Base-by-base conservation (phyloP, 129 eudicot species). In the Pulicaria dysenterica region DNA sequence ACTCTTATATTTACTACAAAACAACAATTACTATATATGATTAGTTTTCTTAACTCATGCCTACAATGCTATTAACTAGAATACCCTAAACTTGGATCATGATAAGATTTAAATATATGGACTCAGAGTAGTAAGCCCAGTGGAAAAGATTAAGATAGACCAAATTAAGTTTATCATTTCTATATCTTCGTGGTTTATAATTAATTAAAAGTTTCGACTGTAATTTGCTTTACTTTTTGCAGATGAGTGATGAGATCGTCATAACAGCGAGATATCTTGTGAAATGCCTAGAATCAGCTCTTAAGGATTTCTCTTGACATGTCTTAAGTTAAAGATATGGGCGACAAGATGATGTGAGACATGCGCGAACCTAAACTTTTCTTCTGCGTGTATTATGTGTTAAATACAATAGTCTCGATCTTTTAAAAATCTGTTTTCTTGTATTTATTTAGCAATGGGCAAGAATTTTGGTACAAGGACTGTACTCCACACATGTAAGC, bases 231-330 rank as follows among this genome's bases (percentile, higher is more conserved):
- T 6, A 36, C 14, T 54, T 13, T 40, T 34, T 75, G 79, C 66
- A 75, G 79, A 75, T 75, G 79, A 44, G 39, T 65, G 73, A 75
- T n/a, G 66, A 65, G 13, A 60, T 36, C 59, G 61, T 59, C 40
- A 37, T 73, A 59, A 73, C 69, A 9, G 54, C 39, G 50, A 73
- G 48, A 31, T 59, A 73, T 73, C 24, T 73, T 5, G 77, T 60
- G 60, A 48, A 73, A 59, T 73, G 69, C 69, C 14, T 73, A 49
- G 58, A 73, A 73, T 47, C 68, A 37, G 77, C 69, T 41, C 69
- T 73, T 60, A 59, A 69, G 9, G 56, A 73, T 43, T 60, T 48
- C 19, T 49, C 10, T 5, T 73, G 58, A 73, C 55, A 73, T 73
- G 40, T 72, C 59, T 72, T 60, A 15, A 10, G 5, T 16, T 11